phyloP scores from a whole-genome alignment of 2,329 filamentous ascomycete species.

The Cryphonectria parasitica region DNA sequence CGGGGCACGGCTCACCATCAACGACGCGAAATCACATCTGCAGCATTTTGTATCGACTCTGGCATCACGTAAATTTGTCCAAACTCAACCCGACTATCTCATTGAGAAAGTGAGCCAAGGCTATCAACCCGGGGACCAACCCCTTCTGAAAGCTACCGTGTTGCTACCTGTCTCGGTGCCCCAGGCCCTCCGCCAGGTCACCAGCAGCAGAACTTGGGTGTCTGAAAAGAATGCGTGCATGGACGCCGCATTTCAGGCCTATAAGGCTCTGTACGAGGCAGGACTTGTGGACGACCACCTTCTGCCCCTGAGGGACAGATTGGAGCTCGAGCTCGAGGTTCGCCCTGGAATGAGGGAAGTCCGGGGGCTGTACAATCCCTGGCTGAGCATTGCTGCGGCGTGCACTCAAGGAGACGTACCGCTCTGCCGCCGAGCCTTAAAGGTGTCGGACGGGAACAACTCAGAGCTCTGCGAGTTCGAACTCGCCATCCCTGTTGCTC shows the following conservation, averaged over 20 bases:
- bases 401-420: conserved; percentile 44
- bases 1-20: conserved; percentile 70
- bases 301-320: conserved; percentile 60
- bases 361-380: conserved; percentile 49
- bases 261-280: conserved; percentile 67
- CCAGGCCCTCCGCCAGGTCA: conserved; percentile 57
- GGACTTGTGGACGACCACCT: conserved; percentile 79
- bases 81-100: conserved; percentile 70
- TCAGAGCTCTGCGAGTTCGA: conserved; percentile 43
- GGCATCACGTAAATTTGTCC: conserved; percentile 60
- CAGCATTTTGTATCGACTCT: conserved; percentile 77
- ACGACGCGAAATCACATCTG: conserved; percentile 76
- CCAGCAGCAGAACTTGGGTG: conserved; percentile 62
- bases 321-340: conserved; percentile 43
- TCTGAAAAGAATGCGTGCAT: conserved; percentile 74
- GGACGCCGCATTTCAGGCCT: conserved; percentile 84
- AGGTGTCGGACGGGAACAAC: conserved; percentile 41
- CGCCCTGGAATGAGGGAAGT: conserved; percentile 42
- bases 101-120: conserved; percentile 46
- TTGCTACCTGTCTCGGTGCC: conserved; percentile 73
- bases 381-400: conserved; percentile 46
- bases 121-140: conserved; percentile 27
- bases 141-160: conserved; percentile 60
- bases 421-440: conserved; percentile 39
- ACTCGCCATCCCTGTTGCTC: conserved; percentile 47